A percentile compares a stretch with the other conserved stretches of the same genome.
phyloP scores from a whole-genome alignment of 1,139 yeast species.

The Taphrina populina region DNA sequence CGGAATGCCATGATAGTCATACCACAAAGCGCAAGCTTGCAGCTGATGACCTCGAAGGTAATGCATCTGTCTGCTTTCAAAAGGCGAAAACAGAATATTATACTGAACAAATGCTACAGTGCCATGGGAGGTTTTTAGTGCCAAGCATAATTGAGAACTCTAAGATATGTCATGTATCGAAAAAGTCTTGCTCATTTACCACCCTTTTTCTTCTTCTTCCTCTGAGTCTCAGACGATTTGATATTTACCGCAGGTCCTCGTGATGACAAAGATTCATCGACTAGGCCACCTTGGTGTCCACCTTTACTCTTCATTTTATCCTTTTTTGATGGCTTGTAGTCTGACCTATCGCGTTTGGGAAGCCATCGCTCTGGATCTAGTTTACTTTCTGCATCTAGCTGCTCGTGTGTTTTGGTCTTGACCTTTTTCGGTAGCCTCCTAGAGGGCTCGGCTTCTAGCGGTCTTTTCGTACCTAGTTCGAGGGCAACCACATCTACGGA shows the following conservation, averaged over 20 bases:
- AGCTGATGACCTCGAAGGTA: no score
- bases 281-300: constrained; percentile 30
- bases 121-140: no score
- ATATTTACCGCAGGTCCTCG: constrained; percentile 7
- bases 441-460: not conserved
- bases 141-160: no score
- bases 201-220: constrained; percentile 22
- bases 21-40: no score
- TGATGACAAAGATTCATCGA: constrained; percentile 20
- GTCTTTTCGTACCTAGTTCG: constrained; percentile 17
- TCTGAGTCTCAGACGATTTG: not conserved
- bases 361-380: constrained; percentile 32
- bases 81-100: no score
- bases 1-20: no score
- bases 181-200: no score
- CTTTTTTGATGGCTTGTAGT: constrained; percentile 26
- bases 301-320: constrained; percentile 24
- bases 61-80: no score
- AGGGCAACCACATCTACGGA: constrained; percentile 15
- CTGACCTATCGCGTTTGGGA: constrained; percentile 30
- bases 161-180: no score
- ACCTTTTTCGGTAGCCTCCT: not conserved
- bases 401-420: constrained; percentile 16
- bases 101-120: no score
- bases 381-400: constrained; percentile 8